Evolutionary conservation across 2,329 filamentous ascomycete species (phyloP), one percentile per base, ranked within the genome.

Genomic region (Colletotrichum eleusines): DNA sequence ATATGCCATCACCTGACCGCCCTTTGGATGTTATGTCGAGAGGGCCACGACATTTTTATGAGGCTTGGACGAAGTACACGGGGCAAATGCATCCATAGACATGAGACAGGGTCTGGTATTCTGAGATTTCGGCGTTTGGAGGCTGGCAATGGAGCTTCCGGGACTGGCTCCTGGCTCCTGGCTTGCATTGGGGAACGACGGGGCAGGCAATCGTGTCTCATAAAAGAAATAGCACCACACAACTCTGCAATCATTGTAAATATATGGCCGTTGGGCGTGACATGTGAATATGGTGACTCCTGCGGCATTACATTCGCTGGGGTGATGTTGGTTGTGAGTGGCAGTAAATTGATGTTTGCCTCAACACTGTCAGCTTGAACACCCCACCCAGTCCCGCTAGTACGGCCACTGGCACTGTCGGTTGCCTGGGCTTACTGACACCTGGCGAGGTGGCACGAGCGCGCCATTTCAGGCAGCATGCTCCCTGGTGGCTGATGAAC

Each of bases 91-190:
- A 69, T 40, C 55, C 63, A 59, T 71, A 69, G 65, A 71, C 58
- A 57, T 28, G 64, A 53, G 44, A 59, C 28, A 31, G 46, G 44
- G 53, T 69, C 58, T 71, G 59, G 64, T 46, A 54, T 69, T 66
- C 38, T 58, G 64, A 26, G 18, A 63, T 63, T 69, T 71, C 50
- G 69, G 69, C 64, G 69, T 71, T 63, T 40, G 40, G 57, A 63
- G 59, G 64, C 54, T 55, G 58, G 61, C 64, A 55, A 60, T 59
- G 31, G 28, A 71, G 69, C 53, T 63, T 54, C 64, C 58, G 57
- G 46, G 69, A 71, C 69, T 63, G 69, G 64, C 46, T 71, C 59
- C 69, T 63, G 69, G 64, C 53, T 71, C 46, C 53, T 69, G 69
- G 46, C 42, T 70, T 50, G 40, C 53, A 62, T 59, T 40, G 53